Percentiles rank a stretch among this genome's conserved stretches.
Evolutionary conservation across 75 land plant genomes (phyloP).

Genomic region (Pinus taeda): DNA sequence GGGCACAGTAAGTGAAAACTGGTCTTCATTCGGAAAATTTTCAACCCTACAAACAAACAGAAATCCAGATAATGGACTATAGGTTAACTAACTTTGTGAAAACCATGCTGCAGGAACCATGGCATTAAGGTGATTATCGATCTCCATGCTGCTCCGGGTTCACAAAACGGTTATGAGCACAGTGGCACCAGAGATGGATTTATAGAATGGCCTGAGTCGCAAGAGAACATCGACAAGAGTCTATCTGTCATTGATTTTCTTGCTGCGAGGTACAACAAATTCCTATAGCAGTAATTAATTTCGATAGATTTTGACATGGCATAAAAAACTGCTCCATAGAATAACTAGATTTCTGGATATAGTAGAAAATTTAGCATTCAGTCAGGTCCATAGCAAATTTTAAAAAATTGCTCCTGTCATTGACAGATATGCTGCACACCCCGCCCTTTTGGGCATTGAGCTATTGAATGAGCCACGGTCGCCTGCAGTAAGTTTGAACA

Average conservation of each 20-base stretch:
- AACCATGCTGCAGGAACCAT: conserved; percentile 31
- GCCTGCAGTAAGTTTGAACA: conserved; percentile 15
- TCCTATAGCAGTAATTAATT: no score
- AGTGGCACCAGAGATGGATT: conserved; percentile 40
- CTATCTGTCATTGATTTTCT: conserved; percentile 73
- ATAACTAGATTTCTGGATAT: background rate
- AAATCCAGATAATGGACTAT: no score
- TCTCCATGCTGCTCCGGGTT: conserved; percentile 41
- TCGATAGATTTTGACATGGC: no score
- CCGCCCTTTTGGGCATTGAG: conserved; percentile 31
- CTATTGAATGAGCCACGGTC: conserved; percentile 30
- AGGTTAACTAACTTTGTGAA: background rate
- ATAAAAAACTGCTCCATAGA: no score
- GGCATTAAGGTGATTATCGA: conserved; percentile 63
- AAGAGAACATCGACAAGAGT: conserved; percentile 36
- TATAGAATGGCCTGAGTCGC: conserved; percentile 28
- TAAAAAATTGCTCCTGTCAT: background rate
- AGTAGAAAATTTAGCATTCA: background rate
- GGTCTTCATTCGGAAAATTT: no score
- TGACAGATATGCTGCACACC: conserved; percentile 22
- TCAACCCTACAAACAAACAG: no score
- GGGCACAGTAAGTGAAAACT: conserved; percentile 20
- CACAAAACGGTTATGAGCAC: conserved; percentile 45
- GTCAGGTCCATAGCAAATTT: background rate
- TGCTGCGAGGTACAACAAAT: conserved; percentile 40